Evolutionary conservation across 371 early-diverging fungal species (phyloP), one percentile per base, ranked within the genome.

Genomic region (Syncephalastrum contaminatum): DNA sequence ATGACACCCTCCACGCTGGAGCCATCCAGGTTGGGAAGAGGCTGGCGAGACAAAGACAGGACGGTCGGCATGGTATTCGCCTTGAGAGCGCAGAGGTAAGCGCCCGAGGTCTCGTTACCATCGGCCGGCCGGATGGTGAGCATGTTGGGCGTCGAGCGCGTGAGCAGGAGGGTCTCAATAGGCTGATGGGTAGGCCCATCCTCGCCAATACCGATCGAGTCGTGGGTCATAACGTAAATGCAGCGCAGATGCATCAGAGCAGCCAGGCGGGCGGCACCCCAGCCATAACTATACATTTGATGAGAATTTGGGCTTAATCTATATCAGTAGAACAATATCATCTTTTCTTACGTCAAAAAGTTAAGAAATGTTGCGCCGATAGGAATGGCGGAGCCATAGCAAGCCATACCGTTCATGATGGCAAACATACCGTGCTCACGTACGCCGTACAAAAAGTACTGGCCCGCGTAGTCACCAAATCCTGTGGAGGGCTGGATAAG

Each of bases 101-200:
- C 81, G 58, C 93, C 98, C 19, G 96, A 92, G 41, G 87, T 87
- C 71, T 99, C 99, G 65, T 94, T 94, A 50, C 98, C 97, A 72
- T 99, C 98, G 46, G 96, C 96, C 43, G 99, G 99, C 59, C 99
- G 89, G 65, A 97, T 72, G 54, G 85, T 84, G 43, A 89, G 71
- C 67, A 93, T 76, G 80, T 95, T 93, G 48, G 99, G 99, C n/a
- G 94, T 89, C 13, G 98, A 97, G 53, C 99, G 90, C 25, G 96
- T 77, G 59, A 88, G 73, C 43, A 97, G 86, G 62, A 99, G 68
- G 12, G 95, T 95, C 75, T 99, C 99, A 49, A 99, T 92, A 14
- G 99, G 99, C 80, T 99, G 99, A 80, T 99, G 99, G 19, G 99
- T 99, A 30, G 99, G 99, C 12, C 99, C 99, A 75, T 99, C 99